These are phyloP conservation scores for Balansia obtecta DNA, from an alignment of 2,329 filamentous ascomycete genomes.

Conservation along the genomic window DNA sequence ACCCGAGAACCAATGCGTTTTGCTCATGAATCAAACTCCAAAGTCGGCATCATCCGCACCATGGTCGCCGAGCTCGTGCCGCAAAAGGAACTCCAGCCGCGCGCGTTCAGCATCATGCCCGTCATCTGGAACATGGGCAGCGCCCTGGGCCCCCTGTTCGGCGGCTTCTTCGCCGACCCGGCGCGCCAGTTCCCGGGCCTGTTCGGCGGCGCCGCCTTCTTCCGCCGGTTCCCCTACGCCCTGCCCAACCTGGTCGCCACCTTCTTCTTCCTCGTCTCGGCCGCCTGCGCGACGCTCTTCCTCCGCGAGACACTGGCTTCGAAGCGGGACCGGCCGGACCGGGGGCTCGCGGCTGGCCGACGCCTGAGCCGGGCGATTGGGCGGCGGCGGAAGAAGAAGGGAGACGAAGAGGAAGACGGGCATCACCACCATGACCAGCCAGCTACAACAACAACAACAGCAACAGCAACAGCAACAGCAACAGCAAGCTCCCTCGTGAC, in stretches of 20 bases:
- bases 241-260: slow-evolving; percentile 74
- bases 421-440: too few species aligned
- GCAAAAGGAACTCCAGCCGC: slow-evolving; percentile 72
- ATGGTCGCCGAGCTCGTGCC: slow-evolving; percentile 91
- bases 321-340: slow-evolving; percentile 56
- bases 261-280: slow-evolving; percentile 64
- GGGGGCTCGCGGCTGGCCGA: slow-evolving; percentile 61
- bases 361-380: slow-evolving; percentile 40
- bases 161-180: slow-evolving; percentile 75
- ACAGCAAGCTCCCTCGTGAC: too few species aligned
- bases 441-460: too few species aligned
- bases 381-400: slow-evolving; percentile 5
- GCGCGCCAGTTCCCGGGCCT: slow-evolving; percentile 58
- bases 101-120: slow-evolving; percentile 89
- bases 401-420: too few species aligned
- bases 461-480: too few species aligned
- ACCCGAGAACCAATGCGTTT: too few species aligned
- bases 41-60: slow-evolving; percentile 80
- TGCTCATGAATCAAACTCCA: too few species aligned
- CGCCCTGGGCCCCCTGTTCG: slow-evolving; percentile 79
- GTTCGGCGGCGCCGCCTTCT: slow-evolving; percentile 55
- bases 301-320: slow-evolving; percentile 75
- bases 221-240: slow-evolving; percentile 68
- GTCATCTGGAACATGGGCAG: slow-evolving; percentile 78
- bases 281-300: slow-evolving; percentile 64